A percentile compares a stretch with the other conserved stretches of the same genome.
Conservation (phyloP, 768 basidiomycete species). For the Phaeotremella fagi region DNA sequence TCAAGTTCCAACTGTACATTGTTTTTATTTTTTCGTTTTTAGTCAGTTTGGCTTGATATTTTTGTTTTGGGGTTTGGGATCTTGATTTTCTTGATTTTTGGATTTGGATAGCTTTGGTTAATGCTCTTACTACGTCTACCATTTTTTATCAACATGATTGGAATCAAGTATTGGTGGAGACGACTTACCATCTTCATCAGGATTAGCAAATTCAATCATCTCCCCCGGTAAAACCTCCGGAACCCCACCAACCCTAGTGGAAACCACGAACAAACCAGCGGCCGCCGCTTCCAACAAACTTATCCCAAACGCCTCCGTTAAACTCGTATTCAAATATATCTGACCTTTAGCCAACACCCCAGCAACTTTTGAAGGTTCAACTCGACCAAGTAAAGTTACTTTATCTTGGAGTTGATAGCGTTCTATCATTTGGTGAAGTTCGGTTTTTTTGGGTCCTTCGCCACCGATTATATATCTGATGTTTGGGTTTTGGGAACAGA, state of each 20-base stretch:
- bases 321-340: conserved; percentile 90
- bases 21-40: conserved; percentile 64
- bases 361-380: conserved; percentile 76
- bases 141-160: neutral
- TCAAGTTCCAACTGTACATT: conserved; percentile 83
- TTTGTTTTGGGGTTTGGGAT: too few species aligned
- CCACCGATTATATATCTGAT: conserved; percentile 89
- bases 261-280: conserved; percentile 87
- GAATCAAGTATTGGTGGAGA: too few species aligned
- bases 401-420: conserved; percentile 82
- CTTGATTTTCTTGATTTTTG: too few species aligned
- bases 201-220: conserved; percentile 91
- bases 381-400: conserved; percentile 79
- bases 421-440: conserved; percentile 92
- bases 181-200: conserved; percentile 81
- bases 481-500: conserved; percentile 77
- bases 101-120: conserved; percentile 72
- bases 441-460: conserved; percentile 90
- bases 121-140: conserved; percentile 75
- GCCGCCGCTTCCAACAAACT: conserved; percentile 97
- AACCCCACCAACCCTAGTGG: conserved; percentile 89
- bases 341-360: conserved; percentile 74
- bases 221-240: conserved; percentile 90
- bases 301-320: conserved; percentile 95
- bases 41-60: conserved; percentile 64